These are phyloP conservation scores for Coemansia brasiliensis DNA, from an alignment of 192 early-diverging fungal genomes.

Conservation along the genomic window DNA sequence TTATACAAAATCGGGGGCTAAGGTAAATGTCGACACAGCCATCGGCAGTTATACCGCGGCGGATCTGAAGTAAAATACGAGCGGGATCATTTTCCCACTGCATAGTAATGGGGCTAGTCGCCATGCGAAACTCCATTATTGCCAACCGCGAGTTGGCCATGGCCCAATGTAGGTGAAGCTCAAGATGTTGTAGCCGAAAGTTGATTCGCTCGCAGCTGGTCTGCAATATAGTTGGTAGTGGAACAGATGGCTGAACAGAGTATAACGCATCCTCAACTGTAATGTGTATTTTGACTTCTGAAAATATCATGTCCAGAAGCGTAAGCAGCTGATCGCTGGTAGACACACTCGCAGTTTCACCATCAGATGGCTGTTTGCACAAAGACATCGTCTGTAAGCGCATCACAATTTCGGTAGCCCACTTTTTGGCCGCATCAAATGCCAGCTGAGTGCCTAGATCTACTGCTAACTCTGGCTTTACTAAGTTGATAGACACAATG, in stretches of 20 bases:
- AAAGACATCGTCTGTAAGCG: conserved; percentile 23
- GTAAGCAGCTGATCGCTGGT: conserved; percentile 24
- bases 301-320: conserved; percentile 35
- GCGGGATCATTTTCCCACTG: conserved; percentile 25
- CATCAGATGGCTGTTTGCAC: conserved; percentile 1
- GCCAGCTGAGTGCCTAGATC: conserved; percentile 45
- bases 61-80: conserved; percentile 17
- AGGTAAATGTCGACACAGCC: conserved; percentile 22
- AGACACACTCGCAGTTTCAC: neutral
- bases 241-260: conserved; percentile 33
- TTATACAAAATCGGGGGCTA: conserved; percentile 13
- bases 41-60: conserved; percentile 29
- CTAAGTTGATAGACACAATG: conserved; percentile 31
- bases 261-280: conserved; percentile 42
- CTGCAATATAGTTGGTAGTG: neutral
- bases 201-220: conserved; percentile 16
- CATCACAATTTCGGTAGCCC: conserved; percentile 16
- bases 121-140: conserved; percentile 23
- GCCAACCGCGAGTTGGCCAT: conserved; percentile 18
- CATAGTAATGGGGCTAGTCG: conserved; percentile 36
- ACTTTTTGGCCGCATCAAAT: conserved; percentile 32
- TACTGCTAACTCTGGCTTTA: conserved; percentile 36
- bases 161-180: conserved; percentile 40
- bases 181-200: conserved; percentile 33
- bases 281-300: conserved; percentile 42